Evolutionary conservation across 768 basidiomycete species (phyloP), one percentile per base, ranked within the genome.

Genomic region (Chiua virens): DNA sequence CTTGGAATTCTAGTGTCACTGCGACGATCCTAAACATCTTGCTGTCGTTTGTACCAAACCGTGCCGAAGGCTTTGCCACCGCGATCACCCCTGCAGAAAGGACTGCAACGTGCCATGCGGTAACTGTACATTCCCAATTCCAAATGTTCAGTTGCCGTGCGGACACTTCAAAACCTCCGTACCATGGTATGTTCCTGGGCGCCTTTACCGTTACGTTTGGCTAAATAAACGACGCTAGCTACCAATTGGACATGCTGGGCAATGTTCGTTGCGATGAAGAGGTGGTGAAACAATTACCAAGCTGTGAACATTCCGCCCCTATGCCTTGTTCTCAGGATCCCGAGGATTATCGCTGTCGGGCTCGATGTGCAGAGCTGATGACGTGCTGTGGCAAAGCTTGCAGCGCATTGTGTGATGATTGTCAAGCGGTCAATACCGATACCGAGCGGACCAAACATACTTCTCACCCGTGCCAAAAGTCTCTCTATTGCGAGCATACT

Each of bases 51-150:
- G 86, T 56, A 62, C 60, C 13, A 72, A 78, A 50, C 65, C 64
- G 9, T 86, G 86, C 55, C 67, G 70, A 28, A 71, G 73, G 25
- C 73, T 83, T 6, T 87, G 86, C 54, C 55, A 69, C 0, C 72
- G 79, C 25, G 67, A 69, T 1, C 86, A 88, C 58, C 86, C 86
- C 0, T 89, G 87, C 60, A 51, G 58, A 8, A 76, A 74, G 35
- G 55, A 67, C 13, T 89, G 86, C 60, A 71, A 75, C 3, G 67
- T 70, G 1, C 59, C 74, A 2, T 87, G 86, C 55, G 82, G 81
- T 1, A 51, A 71, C 8, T 87, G 86, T 60, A 40, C 35, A 20
- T 81, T 82, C 61, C 71, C 73, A 3, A 60, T 82, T 15, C 59
- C 64, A 4, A 60, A 76, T 3, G 74, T 87, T 13, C 22, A 49